Percentiles rank a stretch among this genome's conserved stretches.
phyloP scores from a whole-genome alignment of 192 early-diverging fungal species.

The Phycomyces blakesleeanus region DNA sequence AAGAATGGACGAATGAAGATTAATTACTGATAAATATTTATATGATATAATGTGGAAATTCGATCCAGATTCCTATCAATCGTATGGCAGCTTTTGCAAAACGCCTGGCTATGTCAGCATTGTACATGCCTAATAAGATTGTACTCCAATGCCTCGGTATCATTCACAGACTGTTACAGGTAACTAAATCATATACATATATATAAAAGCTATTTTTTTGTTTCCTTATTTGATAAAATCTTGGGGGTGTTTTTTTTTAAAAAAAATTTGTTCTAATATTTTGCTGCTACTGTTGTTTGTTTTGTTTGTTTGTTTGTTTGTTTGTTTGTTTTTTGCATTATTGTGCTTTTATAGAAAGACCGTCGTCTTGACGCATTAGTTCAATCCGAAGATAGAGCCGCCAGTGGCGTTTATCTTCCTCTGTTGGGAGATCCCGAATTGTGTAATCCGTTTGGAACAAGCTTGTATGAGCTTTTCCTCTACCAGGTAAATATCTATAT shows the following conservation, averaged over 20 bases:
- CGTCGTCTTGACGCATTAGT: constrained; percentile 49
- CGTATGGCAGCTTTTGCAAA: constrained; percentile 89
- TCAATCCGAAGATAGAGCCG: constrained; percentile 48
- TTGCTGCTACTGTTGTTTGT: too few species aligned
- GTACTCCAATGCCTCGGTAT: constrained; percentile 65
- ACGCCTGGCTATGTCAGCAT: constrained; percentile 63
- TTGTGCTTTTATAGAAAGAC: constrained; percentile 37
- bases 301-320: not conserved
- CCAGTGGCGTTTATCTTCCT: constrained; percentile 76
- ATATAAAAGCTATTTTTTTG: too few species aligned
- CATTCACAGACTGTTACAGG: constrained; percentile 59
- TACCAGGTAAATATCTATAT: constrained; percentile 77
- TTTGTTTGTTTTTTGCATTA: constrained; percentile 15
- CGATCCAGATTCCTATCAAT: constrained; percentile 68
- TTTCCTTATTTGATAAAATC: too few species aligned
- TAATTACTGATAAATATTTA: too few species aligned
- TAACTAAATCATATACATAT: too few species aligned
- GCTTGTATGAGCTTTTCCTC: constrained; percentile 81
- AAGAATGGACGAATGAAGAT: too few species aligned
- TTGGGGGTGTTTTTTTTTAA: not conserved
- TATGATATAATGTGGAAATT: too few species aligned
- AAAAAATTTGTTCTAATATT: too few species aligned
- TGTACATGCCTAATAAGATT: constrained; percentile 75
- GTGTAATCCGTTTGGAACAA: constrained; percentile 92
- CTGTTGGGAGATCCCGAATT: constrained; percentile 88